Evolutionary conservation across 306 rosid species (phyloP), one percentile per base, ranked within the genome.

Genomic region (Vachellia collinsii): DNA sequence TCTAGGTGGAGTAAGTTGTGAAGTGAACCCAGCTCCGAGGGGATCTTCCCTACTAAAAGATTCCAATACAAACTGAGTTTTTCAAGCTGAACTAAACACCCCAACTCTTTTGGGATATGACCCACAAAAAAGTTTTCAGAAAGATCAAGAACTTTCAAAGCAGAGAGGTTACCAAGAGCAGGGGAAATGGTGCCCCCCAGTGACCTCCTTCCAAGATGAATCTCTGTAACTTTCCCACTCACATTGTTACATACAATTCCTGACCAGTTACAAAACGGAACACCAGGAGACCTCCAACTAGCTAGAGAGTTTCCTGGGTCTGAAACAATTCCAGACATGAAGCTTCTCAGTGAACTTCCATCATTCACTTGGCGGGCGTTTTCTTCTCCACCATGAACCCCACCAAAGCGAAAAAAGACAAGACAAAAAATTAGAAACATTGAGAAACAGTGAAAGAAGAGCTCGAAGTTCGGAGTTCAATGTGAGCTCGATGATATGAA

Each of bases 51-150:
- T 36, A 66, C 54, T 22, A 95, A 94, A 61, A 76, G 84, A 80
- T 93, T 95, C 69, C 82, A 29, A 22, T 92, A 91, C 38, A 91
- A 87, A 88, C 97, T 87, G 34, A 91, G 88, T 16, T 86, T 85
- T 56, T 77, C 78, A 39, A 95, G 97, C 12, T 39, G 84, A 50
- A 78, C 53, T 38, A 95, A 91, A 59, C 41, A 58, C 17, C 98
- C 98, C 3, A 95, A 77, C 74, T 93, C 97, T 68, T 47, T 75
- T 48, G 99, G 99, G 74, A 93, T 91, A n/a, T 77, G 78, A 74
- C 96, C 99, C 75, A 83, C 74, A 8, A 95, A 86, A 64, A 81
- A 86, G 80, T 95, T 95, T 17, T 81, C 84, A n/a, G 99, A 93
- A 79, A 95, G 85, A 76, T 93, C 97, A 38, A 95, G 94, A 78